Conservation (phyloP, 345 rosid genomes). For the Gossypium stocksii region DNA sequence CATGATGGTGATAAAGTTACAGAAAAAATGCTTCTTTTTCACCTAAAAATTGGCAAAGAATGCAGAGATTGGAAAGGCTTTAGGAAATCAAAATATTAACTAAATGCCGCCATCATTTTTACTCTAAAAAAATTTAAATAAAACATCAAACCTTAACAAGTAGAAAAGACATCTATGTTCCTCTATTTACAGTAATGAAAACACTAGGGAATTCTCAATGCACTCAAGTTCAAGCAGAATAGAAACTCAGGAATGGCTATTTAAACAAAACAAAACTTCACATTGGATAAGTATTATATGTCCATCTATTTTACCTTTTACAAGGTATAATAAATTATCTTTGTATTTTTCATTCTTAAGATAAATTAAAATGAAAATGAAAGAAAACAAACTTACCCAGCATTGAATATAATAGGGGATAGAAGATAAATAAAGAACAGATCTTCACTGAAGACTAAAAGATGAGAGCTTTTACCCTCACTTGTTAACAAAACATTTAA, state of each 20-base stretch:
- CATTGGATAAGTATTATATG: neutral
- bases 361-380: no score
- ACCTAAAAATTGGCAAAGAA: conserved; percentile 77
- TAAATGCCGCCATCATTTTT: neutral
- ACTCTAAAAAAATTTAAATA: neutral
- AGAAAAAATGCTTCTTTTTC: conserved; percentile 93
- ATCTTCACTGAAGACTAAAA: no score
- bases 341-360: no score
- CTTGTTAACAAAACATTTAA: no score
- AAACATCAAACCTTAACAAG: neutral
- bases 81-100: neutral
- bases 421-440: no score
- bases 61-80: neutral
- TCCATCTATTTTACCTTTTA: neutral
- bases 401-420: no score
- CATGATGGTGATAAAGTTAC: conserved; percentile 83
- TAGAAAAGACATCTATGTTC: neutral
- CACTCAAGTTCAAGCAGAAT: neutral
- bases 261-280: neutral
- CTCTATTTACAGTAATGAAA: neutral
- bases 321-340: neutral
- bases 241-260: neutral
- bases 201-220: neutral
- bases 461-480: no score
- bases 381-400: no score